A percentile compares a stretch with the other conserved stretches of the same genome.
These are phyloP conservation scores for Pseudogymnoascus sp. DNA, from an alignment of 2,329 filamentous ascomycete species.

Conservation along the genomic window DNA sequence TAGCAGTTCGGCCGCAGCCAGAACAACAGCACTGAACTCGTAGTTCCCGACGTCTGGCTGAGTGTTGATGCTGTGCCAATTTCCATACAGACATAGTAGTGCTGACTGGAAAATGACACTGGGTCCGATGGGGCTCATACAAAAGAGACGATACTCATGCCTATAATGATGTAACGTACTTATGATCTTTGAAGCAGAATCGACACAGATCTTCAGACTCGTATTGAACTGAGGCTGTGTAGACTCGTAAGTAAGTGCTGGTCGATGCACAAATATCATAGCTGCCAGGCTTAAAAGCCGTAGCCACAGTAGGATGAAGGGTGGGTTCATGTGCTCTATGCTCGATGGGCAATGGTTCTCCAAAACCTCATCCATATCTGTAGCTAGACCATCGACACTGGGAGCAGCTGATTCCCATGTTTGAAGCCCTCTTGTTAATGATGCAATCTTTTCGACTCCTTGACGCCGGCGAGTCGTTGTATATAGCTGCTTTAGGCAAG, in stretches of 20 bases:
- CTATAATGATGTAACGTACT: background rate
- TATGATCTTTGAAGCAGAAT: background rate
- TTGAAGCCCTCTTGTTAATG: background rate
- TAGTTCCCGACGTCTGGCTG: background rate
- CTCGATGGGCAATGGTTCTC: background rate
- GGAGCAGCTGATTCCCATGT: background rate
- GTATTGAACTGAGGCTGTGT: background rate
- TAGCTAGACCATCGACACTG: background rate
- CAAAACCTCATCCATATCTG: background rate
- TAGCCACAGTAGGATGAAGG: background rate
- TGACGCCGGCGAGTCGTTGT: conserved; percentile 8
- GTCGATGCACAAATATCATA: conserved; percentile 1
- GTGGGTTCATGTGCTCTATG: background rate
- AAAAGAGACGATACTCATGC: background rate
- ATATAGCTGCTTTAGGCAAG: conserved; percentile 3
- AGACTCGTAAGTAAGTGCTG: background rate
- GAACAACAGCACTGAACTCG: background rate
- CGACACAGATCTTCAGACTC: background rate
- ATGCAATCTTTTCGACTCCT: conserved; percentile 10
- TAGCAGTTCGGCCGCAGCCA: background rate
- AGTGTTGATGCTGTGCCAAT: background rate
- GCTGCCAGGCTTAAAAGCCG: background rate
- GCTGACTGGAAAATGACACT: background rate
- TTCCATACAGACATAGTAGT: background rate
- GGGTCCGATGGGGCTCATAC: background rate